Base-by-base conservation (phyloP, 495 filamentous ascomycete species). In the Aspergillus nanangensis region DNA sequence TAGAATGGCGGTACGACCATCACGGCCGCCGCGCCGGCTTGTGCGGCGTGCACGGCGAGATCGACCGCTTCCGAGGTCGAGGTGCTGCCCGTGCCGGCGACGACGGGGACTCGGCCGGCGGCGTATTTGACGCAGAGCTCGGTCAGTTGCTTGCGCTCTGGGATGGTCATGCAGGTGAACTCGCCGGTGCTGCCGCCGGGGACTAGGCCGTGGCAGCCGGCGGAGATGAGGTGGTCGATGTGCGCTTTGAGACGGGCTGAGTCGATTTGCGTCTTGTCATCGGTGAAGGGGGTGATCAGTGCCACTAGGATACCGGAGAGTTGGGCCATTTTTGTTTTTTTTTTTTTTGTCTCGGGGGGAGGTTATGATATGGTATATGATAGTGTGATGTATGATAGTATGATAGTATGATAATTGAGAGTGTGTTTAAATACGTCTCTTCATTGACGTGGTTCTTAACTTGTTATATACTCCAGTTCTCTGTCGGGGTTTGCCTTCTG, bases 1-100 rank as follows among this genome's bases (percentile, higher is more conserved):
- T 70, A 70, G 53, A 65, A 70, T 2, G 66, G 66, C 13, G 66
- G 66, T 0, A 70, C 66, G 15, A 68, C 62, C 66, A 70, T 70
- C 10, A 63, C 45, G 1, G 62, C 58, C 0, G 55, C 50, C 10
- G 66, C 66, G 9, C 66, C 66, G 31, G 37, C 60, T 19, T 59
- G 11, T 1, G 44, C 55, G 0, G 66, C 66, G 43, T 70, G 66
- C 0, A 48, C 37, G 14, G 62, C 60, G 20, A 70, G 59, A 22
- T 70, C 62, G n/a, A 70, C 46, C 1, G 60, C 55, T 34, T 66
- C 64, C 0, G 42, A 43, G 4, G 58, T 60, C 0, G 62, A 58
- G 14, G 50, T 54, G 38, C 48, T 50, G 2, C 66, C 66, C 10
- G 56, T 65, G 18, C 66, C 66, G 1, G 55, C 55, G 29, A 68